phyloP scores from a whole-genome alignment of 1,139 yeast genomes.

The Torulaspora pretoriensis region DNA sequence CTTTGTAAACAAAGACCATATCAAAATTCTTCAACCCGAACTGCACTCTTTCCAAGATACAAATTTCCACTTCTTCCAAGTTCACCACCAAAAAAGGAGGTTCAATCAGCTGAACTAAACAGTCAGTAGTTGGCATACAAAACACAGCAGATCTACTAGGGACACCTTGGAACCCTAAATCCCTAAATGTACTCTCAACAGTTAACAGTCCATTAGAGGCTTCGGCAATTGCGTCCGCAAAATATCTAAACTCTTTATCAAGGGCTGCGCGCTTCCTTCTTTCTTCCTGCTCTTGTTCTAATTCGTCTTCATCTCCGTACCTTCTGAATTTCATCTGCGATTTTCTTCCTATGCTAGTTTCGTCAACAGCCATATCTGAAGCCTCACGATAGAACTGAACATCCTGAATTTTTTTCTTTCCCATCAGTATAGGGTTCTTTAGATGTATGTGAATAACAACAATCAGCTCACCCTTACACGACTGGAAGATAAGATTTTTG shows the following conservation, averaged over 20 bases:
- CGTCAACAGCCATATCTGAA: constrained; percentile 93
- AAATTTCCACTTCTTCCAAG: constrained; percentile 86
- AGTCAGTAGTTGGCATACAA: constrained; percentile 96
- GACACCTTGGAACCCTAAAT: constrained; percentile 95
- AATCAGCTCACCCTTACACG: constrained; percentile 90
- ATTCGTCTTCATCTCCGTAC: constrained; percentile 97
- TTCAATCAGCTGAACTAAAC: constrained; percentile 88
- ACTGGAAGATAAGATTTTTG: constrained; percentile 91
- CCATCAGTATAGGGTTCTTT: constrained; percentile 90
- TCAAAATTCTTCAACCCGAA: constrained; percentile 96
- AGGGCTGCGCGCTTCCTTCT: constrained; percentile 84
- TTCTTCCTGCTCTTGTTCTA: constrained; percentile 98
- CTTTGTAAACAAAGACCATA: constrained; percentile 90
- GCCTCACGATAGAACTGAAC: constrained; percentile 97
- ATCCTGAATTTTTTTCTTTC: constrained; percentile 92
- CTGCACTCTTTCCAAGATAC: constrained; percentile 94
- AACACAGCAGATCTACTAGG: constrained; percentile 92
- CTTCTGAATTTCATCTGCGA: constrained; percentile 58
- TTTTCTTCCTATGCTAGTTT: constrained; percentile 86
- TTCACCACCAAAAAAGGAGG: constrained; percentile 94
- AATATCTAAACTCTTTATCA: constrained; percentile 86
- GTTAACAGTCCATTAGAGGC: constrained; percentile 78
- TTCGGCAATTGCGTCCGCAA: constrained; percentile 87
- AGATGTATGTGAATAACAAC: constrained; percentile 90
- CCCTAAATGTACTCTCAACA: constrained; percentile 92